Base-by-base conservation (phyloP, 495 filamentous ascomycete genomes). In the Jackrogersella minutella region DNA sequence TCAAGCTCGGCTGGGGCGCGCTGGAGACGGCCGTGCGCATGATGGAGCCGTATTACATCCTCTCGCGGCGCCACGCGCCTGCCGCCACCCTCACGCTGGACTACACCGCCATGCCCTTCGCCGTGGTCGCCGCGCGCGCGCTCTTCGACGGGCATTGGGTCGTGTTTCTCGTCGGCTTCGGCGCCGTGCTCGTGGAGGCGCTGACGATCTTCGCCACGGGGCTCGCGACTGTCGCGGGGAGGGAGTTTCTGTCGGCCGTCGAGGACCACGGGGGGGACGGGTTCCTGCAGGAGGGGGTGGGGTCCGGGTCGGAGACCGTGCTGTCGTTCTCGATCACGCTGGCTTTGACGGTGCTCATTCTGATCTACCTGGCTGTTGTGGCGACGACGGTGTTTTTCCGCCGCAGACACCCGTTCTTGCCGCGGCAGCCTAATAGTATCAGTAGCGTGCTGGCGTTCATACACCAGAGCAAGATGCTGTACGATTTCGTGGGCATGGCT, bases 41-140 rank as follows among this genome's bases (percentile, higher is more conserved):
- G 83, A 83, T 91, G 62, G 88, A 92, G 71, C 90, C 90, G 3
- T 92, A 89, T 69, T 91, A 88, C 74, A 83, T 88, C 63, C 82
- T 92, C 8, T 86, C 83, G 3, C 75, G 78, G 30, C 83, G 90
- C 1, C 84, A 89, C 63, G 88, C 89, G 2, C 84, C 83, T 0
- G 78, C 87, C 13, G 81, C 80, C 36, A 87, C 84, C 17, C 81
- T 92, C 0, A 87, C 86, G 0, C 82, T 92, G 0, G 90, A 92
- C 73, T 92, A 91, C 74, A 89, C 87, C 0, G 86, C 86, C 26
- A 86, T 87, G 60, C 85, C 89, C 17, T 89, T 89, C 54, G 88
- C 87, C 16, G 86, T 82, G 64, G 76, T 91, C 2, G 83, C 87
- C 3, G 58, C 89, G 26, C 82, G 83, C 49, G 87, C 86, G 7